Conservation (phyloP, 805 yeast genomes). For the Zygotorulaspora chibaensis region DNA sequence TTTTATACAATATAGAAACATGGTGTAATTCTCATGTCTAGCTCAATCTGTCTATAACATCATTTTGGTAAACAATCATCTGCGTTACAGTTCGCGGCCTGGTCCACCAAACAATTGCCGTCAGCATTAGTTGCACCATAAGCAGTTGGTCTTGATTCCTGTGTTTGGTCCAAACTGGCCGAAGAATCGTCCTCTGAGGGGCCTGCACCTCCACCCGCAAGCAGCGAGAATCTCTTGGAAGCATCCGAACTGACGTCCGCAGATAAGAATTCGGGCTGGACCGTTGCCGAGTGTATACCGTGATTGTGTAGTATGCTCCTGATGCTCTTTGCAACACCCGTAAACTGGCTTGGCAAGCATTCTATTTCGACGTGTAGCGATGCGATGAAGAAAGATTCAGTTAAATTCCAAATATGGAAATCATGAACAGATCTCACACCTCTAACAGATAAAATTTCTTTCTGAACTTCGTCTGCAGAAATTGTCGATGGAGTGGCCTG, state of each 20-base stretch:
- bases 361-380: conserved; percentile 81
- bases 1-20: too few species aligned
- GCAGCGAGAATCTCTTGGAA: conserved; percentile 34
- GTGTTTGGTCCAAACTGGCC: conserved; percentile 13
- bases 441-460: conserved; percentile 59
- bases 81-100: conserved; percentile 49
- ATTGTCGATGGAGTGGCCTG: conserved; percentile 91
- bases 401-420: conserved; percentile 93
- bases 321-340: conserved; percentile 67
- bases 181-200: conserved; percentile 8
- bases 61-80: conserved; percentile 37
- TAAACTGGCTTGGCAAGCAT: conserved; percentile 59
- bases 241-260: conserved; percentile 32
- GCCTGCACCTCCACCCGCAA: conserved; percentile 32
- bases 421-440: conserved; percentile 88
- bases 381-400: conserved; percentile 82
- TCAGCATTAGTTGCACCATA: conserved; percentile 35
- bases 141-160: conserved; percentile 22
- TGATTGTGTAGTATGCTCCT: conserved; percentile 73
- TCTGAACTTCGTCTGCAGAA: conserved; percentile 67
- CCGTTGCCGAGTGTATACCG: conserved; percentile 90
- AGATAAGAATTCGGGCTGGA: conserved; percentile 83
- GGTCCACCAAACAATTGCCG: conserved; percentile 47
- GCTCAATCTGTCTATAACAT: not conserved
- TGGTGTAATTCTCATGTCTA: too few species aligned